A percentile compares a stretch with the other conserved stretches of the same genome.
phyloP scores from a whole-genome alignment of 805 yeast genomes.

The Tetrapisispora iriomotensis region DNA sequence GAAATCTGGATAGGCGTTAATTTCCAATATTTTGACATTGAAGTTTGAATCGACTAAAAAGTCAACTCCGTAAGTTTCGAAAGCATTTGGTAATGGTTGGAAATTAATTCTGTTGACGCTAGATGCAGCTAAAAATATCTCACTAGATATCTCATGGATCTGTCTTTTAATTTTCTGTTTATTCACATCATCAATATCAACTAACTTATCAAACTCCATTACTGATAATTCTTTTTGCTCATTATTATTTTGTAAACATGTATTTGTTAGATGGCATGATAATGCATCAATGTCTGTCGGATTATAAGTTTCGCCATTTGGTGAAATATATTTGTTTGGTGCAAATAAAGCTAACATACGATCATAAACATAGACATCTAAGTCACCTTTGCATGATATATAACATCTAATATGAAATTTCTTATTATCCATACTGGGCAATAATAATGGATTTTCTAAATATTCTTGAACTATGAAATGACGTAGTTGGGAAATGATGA shows the following conservation, averaged over 20 bases:
- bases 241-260: constrained; percentile 67
- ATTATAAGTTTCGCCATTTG: constrained; percentile 20
- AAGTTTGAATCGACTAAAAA: constrained; percentile 56
- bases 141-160: constrained; percentile 54
- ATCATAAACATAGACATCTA: constrained; percentile 70
- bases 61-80: constrained; percentile 85
- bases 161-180: constrained; percentile 39
- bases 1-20: constrained; percentile 92
- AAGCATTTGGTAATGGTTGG: constrained; percentile 68
- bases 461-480: constrained; percentile 89
- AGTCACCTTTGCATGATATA: constrained; percentile 62
- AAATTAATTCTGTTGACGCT: constrained; percentile 77
- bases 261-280: constrained; percentile 82
- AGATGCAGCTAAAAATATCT: constrained; percentile 71
- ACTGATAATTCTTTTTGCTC: constrained; percentile 38
- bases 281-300: constrained; percentile 34
- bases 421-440: constrained; percentile 47
- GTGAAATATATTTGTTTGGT: constrained; percentile 34
- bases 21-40: constrained; percentile 61
- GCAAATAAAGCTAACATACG: constrained; percentile 81
- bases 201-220: constrained; percentile 50
- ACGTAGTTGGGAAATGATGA: constrained; percentile 77
- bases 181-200: constrained; percentile 31
- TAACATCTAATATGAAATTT: constrained; percentile 89
- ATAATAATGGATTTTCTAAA: constrained; percentile 53